These are phyloP conservation scores for Ceriops zippeliana DNA, from an alignment of 345 rosid genomes.

Conservation along the genomic window DNA sequence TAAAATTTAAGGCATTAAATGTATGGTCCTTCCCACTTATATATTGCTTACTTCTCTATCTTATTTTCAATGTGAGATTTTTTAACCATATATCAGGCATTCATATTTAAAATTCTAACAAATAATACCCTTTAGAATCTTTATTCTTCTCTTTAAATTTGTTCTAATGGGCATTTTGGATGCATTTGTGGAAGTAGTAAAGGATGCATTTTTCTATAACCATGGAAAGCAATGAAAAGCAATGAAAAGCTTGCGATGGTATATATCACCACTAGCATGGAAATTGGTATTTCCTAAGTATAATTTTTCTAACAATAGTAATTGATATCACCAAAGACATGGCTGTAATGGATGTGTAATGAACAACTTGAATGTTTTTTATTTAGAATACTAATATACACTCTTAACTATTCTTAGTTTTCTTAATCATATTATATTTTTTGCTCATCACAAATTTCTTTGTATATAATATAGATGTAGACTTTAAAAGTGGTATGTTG, in stretches of 20 bases:
- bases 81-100: too few species aligned
- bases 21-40: too few species aligned
- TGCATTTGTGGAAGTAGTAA: slow-evolving; percentile 64
- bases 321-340: slow-evolving; percentile 39
- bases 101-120: too few species aligned
- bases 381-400: slow-evolving; percentile 57
- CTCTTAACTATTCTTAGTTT: slow-evolving; percentile 50
- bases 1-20: too few species aligned
- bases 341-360: slow-evolving; percentile 60
- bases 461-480: slow-evolving; percentile 43
- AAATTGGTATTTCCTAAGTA: slow-evolving; percentile 59
- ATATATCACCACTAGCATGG: slow-evolving; percentile 52
- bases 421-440: slow-evolving; percentile 50
- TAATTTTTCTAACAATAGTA: slow-evolving; percentile 52
- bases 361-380: slow-evolving; percentile 64
- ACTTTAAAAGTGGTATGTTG: slow-evolving; percentile 15
- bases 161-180: slow-evolving; percentile 71
- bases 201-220: slow-evolving; percentile 80
- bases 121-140: slow-evolving; percentile 37
- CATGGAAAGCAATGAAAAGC: slow-evolving; percentile 81
- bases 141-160: slow-evolving; percentile 61
- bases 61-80: too few species aligned
- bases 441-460: slow-evolving; percentile 50
- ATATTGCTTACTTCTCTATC: too few species aligned
- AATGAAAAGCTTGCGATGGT: slow-evolving; percentile 76